These are phyloP conservation scores for Xanthoconium stramineum DNA, from an alignment of 768 basidiomycete genomes.

Conservation along the genomic window DNA sequence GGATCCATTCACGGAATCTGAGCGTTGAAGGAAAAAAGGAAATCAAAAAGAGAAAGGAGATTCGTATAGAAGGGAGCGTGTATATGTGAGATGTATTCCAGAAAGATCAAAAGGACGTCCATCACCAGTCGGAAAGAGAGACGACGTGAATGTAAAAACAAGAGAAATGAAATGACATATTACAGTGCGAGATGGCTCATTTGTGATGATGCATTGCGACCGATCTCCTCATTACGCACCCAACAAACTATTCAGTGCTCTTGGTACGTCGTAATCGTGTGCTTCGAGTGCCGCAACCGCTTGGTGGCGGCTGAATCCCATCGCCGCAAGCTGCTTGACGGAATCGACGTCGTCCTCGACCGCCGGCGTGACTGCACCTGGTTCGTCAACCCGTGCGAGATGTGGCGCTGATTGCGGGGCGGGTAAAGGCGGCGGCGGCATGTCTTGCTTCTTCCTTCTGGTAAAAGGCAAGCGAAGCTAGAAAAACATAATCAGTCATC, in stretches of 20 bases:
- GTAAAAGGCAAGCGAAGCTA: conserved; percentile 77
- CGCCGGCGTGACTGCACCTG: conserved; percentile 43
- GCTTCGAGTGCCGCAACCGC: conserved; percentile 84
- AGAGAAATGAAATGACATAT: conserved; percentile 6
- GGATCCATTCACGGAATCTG: conserved; percentile 15
- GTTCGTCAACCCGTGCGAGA: conserved; percentile 46
- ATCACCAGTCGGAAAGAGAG: conserved; percentile 12
- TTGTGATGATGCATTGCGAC: conserved; percentile 8
- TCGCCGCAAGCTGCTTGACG: conserved; percentile 76
- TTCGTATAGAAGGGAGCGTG: conserved; percentile 29
- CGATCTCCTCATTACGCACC: conserved; percentile 26
- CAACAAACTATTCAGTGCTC: conserved; percentile 73
- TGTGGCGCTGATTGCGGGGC: conserved; percentile 33
- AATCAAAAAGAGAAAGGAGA: not conserved
- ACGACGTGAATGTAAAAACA: conserved; percentile 4
- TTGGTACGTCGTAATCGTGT: conserved; percentile 77
- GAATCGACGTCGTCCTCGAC: conserved; percentile 70
- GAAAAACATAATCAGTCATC: conserved; percentile 10
- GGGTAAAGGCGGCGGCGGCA: conserved; percentile 42
- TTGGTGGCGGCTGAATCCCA: conserved; percentile 87
- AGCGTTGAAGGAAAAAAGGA: not conserved
- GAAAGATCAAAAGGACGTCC: conserved; percentile 17
- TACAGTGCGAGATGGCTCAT: conserved; percentile 21
- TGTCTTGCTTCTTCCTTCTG: conserved; percentile 66
- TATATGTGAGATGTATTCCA: conserved; percentile 27